A percentile compares a stretch with the other conserved stretches of the same genome.
Evolutionary conservation across 768 basidiomycete genomes (phyloP).

Genomic region (Tricholoma matsutake): DNA sequence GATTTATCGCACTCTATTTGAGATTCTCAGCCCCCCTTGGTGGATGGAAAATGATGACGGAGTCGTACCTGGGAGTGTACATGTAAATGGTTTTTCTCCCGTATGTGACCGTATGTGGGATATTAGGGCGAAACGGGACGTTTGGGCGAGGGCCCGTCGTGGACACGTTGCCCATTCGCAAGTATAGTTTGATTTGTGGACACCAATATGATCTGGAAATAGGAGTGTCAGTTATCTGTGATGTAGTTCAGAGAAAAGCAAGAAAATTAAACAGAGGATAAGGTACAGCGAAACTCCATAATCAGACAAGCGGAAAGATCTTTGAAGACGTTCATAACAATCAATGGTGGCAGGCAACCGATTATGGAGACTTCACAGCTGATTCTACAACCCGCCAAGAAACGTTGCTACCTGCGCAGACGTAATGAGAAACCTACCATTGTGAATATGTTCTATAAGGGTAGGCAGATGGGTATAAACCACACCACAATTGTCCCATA

Average conservation of each 20-base stretch:
- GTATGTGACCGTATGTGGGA: conserved; percentile 92
- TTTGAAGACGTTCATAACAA: not conserved
- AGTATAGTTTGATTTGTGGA: conserved; percentile 79
- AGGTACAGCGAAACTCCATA: not conserved
- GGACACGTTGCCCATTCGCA: conserved; percentile 88
- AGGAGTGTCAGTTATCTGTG: not conserved
- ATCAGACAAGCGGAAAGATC: not conserved
- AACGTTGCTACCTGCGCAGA: not conserved
- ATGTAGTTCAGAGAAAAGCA: not conserved
- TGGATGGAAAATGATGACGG: not conserved
- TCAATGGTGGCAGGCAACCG: no score
- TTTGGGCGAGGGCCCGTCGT: conserved; percentile 79
- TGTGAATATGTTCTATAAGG: conserved; percentile 81
- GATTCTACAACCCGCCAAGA: not conserved
- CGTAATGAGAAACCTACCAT: conserved; percentile 46
- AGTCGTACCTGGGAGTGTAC: conserved; percentile 32
- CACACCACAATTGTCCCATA: conserved; percentile 78
- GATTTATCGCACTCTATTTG: conserved; percentile 86
- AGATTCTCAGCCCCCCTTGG: not conserved
- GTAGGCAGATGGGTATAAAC: conserved; percentile 72
- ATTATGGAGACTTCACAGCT: not conserved
- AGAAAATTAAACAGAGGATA: no score
- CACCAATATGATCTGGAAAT: conserved; percentile 70
- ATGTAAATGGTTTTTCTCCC: conserved; percentile 91
- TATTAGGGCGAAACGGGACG: conserved; percentile 85